Conservation (phyloP, 129 eudicot species). For the Erigeron canadensis region DNA sequence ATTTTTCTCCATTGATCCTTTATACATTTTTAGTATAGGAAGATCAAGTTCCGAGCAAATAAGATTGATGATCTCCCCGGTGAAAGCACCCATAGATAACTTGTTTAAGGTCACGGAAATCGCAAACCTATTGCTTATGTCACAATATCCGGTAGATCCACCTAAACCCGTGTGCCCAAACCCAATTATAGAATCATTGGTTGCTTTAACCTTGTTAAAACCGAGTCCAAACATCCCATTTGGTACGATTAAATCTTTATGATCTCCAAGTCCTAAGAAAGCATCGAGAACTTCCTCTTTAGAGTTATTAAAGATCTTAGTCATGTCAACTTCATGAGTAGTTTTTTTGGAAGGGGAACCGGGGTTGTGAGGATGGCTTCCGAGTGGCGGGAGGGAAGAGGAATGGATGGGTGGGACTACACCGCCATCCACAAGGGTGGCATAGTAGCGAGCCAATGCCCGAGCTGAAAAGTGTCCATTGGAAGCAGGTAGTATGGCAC, state of each 20-base stretch:
- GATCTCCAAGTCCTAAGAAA: neutral
- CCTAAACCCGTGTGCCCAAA: neutral
- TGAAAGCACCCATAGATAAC: conserved; percentile 54
- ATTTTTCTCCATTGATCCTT: neutral
- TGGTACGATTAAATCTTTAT: conserved; percentile 32
- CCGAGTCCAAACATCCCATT: conserved; percentile 73
- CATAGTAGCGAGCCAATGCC: conserved; percentile 90
- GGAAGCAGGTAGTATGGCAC: conserved; percentile 82
- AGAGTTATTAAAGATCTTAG: conserved; percentile 41
- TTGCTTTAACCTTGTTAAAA: conserved; percentile 48
- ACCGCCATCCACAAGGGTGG: conserved; percentile 71
- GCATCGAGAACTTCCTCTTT: conserved; percentile 54
- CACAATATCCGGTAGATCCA: neutral
- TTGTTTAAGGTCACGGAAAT: conserved; percentile 69
- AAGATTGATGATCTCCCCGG: conserved; percentile 49
- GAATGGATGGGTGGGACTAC: conserved; percentile 55
- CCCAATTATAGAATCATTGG: too few species aligned
- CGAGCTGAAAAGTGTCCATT: conserved; percentile 90
- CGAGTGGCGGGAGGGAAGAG: conserved; percentile 49
- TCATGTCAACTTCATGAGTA: neutral
- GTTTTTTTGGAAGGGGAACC: conserved; percentile 15
- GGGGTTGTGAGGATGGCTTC: conserved; percentile 65
- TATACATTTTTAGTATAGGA: neutral
- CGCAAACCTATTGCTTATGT: conserved; percentile 35
- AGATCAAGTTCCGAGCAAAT: conserved; percentile 56